These are phyloP conservation scores for Anisodus tanguticus DNA, from an alignment of 257 asterid species.

Conservation along the genomic window DNA sequence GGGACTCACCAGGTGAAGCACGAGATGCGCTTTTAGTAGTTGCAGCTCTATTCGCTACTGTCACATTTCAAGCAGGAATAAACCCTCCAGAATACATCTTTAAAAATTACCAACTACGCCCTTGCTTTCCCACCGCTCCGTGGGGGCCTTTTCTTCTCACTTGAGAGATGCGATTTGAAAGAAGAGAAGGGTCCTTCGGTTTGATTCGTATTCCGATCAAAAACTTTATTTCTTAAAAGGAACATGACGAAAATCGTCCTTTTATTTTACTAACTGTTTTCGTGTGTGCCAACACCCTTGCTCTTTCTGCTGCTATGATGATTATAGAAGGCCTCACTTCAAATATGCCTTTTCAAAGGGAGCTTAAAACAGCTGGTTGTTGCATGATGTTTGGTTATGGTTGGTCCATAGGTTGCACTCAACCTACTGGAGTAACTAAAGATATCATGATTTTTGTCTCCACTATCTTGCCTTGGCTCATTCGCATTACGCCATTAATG, in stretches of 20 bases:
- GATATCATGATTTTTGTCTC: not conserved
- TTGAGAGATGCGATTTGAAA: too few relatives aligned
- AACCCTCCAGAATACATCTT: slow-evolving; percentile 35
- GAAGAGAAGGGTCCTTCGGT: too few relatives aligned
- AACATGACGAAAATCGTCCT: not conserved
- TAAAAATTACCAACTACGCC: not conserved
- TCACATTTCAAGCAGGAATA: slow-evolving; percentile 38
- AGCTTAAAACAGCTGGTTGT: slow-evolving; percentile 30
- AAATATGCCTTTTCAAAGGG: slow-evolving; percentile 39
- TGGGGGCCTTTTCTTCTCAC: too few relatives aligned
- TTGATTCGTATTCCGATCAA: too few relatives aligned
- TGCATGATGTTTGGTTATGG: slow-evolving; percentile 33
- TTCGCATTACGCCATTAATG: slow-evolving; percentile 5
- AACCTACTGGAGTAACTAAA: slow-evolving; percentile 27
- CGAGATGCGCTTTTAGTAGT: slow-evolving; percentile 29
- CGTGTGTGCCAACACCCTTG: slow-evolving; percentile 33
- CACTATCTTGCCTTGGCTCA: slow-evolving; percentile 21
- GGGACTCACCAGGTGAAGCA: slow-evolving; percentile 32
- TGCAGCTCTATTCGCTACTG: slow-evolving; percentile 32
- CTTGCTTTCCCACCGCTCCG: too few relatives aligned
- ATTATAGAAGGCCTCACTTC: slow-evolving; percentile 26
- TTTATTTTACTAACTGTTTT: not conserved
- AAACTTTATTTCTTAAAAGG: too few relatives aligned
- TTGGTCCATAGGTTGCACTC: slow-evolving; percentile 30
- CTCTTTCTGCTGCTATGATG: slow-evolving; percentile 29